Conservation (phyloP, 2,329 filamentous ascomycete genomes). For the Xylogone sp. region DNA sequence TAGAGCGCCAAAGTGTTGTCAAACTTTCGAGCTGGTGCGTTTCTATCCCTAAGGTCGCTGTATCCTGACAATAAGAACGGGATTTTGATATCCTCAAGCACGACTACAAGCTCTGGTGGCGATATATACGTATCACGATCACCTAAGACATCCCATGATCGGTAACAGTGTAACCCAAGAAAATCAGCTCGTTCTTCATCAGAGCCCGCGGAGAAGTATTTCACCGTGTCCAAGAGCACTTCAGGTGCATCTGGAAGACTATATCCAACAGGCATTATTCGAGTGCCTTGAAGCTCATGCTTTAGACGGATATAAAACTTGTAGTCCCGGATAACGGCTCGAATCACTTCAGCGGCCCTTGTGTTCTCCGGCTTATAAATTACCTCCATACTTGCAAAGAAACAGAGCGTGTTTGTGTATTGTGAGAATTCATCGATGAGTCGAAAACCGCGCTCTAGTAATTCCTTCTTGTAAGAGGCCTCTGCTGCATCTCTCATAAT, state of each 20-base stretch:
- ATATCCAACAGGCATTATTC: background rate
- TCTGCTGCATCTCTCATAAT: background rate
- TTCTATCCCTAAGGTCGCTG: constrained; percentile 43
- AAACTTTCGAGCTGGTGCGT: constrained; percentile 37
- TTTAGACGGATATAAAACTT: background rate
- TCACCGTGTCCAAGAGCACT: background rate
- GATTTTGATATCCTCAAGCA: constrained; percentile 37
- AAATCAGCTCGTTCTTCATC: background rate
- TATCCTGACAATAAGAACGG: constrained; percentile 50
- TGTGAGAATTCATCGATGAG: background rate
- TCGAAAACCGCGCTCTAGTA: background rate
- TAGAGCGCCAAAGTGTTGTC: constrained; percentile 48
- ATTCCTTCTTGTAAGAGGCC: background rate
- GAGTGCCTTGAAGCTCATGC: background rate
- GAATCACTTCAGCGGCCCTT: background rate
- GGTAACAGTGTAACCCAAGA: background rate
- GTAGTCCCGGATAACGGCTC: background rate
- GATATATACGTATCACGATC: background rate
- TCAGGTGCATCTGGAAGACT: background rate
- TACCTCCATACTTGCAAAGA: background rate
- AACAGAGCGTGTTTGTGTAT: background rate
- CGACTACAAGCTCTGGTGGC: background rate
- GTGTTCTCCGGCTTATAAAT: background rate
- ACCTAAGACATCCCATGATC: background rate
- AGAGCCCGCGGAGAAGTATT: background rate